These are phyloP conservation scores for Prunus yedoensis DNA, from an alignment of 331 rosid genomes.

Conservation along the genomic window DNA sequence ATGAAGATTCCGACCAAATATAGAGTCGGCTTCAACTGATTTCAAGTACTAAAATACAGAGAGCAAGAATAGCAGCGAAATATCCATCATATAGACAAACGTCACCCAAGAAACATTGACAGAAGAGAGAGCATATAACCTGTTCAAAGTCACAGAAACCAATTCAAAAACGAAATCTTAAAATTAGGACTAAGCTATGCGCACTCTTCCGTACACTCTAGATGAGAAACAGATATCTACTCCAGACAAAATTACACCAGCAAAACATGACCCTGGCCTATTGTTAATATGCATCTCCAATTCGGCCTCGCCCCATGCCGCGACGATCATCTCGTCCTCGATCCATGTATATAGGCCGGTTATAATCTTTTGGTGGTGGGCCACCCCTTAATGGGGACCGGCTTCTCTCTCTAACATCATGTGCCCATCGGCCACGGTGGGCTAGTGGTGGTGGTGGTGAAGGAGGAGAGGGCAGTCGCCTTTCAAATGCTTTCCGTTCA, in stretches of 20 bases:
- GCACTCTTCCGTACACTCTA: constrained; percentile 10
- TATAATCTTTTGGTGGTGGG: too few species aligned
- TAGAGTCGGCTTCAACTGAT: too few species aligned
- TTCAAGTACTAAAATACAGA: background rate
- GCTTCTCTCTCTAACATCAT: constrained; percentile 81
- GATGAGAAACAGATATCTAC: constrained; percentile 21
- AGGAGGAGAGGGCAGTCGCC: too few species aligned
- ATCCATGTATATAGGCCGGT: too few species aligned
- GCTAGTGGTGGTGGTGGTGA: too few species aligned
- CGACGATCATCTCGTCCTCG: too few species aligned
- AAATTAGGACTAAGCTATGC: constrained; percentile 4
- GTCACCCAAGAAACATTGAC: background rate
- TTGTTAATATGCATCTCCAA: constrained; percentile 71
- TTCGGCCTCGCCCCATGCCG: constrained; percentile 73
- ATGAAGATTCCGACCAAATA: too few species aligned
- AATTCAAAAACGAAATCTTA: background rate
- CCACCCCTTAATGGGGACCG: too few species aligned
- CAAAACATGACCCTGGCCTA: background rate
- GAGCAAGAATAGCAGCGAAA: background rate
- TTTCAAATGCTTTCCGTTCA: too few species aligned
- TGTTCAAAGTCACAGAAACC: constrained; percentile 6
- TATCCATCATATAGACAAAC: background rate
- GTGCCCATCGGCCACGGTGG: constrained; percentile 71
- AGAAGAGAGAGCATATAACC: constrained; percentile 5
- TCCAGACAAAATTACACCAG: constrained; percentile 32